Evolutionary conservation across 306 rosid species (phyloP).

Genomic region (Sindora glabra): DNA sequence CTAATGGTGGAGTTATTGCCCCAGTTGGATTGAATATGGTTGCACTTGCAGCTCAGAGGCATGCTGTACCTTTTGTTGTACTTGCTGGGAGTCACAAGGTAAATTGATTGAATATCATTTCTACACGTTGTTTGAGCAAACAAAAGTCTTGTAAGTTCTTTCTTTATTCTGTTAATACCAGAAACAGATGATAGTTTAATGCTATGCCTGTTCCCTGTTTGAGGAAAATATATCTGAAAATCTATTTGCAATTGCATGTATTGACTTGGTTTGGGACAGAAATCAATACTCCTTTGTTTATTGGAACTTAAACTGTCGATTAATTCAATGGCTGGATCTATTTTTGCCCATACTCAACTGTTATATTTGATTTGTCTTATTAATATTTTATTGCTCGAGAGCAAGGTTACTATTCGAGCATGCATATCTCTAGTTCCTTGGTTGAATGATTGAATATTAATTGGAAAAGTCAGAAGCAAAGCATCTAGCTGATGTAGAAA

Average conservation of each 20-base stretch:
- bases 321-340: background rate
- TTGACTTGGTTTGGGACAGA: background rate
- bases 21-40: slow-evolving; percentile 96
- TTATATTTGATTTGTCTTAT: background rate
- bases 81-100: slow-evolving; percentile 99
- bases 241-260: background rate
- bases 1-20: slow-evolving; percentile 94
- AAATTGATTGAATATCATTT: slow-evolving; percentile 5
- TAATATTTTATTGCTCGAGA: background rate
- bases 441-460: background rate
- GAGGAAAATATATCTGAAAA: background rate
- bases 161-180: background rate
- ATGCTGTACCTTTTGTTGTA: slow-evolving; percentile 96
- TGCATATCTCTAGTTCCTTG: background rate
- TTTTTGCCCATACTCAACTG: too few species aligned
- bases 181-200: background rate
- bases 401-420: background rate
- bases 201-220: background rate
- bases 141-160: background rate
- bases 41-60: slow-evolving; percentile 97
- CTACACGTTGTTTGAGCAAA: background rate
- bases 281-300: background rate
- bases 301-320: background rate
- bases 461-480: background rate
- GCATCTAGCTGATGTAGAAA: background rate